These are phyloP conservation scores for Xylariaceae sp. DNA, from an alignment of 2,329 filamentous ascomycete species.

Conservation along the genomic window DNA sequence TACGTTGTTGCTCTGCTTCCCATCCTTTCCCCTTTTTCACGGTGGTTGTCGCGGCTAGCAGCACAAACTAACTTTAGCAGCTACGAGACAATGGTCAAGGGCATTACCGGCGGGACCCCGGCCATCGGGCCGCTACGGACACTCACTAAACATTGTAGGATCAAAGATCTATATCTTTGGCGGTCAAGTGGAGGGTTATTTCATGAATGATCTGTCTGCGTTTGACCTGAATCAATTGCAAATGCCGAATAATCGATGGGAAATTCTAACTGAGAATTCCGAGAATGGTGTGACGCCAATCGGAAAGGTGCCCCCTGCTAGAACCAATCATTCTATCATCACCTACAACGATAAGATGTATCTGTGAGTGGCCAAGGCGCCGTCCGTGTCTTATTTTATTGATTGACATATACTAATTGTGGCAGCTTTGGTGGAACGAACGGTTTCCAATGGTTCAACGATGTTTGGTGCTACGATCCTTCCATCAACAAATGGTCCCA, in stretches of 20 bases:
- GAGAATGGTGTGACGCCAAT: slow-evolving; percentile 56
- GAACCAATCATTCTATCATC: slow-evolving; percentile 92
- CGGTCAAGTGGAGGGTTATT: slow-evolving; percentile 93
- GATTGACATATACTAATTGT: slow-evolving; percentile 1
- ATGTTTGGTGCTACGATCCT: slow-evolving; percentile 95
- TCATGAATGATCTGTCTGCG: slow-evolving; percentile 94
- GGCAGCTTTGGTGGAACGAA: slow-evolving; percentile 93
- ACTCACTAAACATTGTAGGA: slow-evolving; percentile 91
- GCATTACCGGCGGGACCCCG: slow-evolving; percentile 81
- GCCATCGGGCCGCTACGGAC: slow-evolving; percentile 88
- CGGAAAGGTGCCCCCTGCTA: slow-evolving; percentile 72
- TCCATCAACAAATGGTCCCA: slow-evolving; percentile 77
- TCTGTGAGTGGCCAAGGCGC: slow-evolving; percentile 58
- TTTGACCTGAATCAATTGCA: slow-evolving; percentile 96
- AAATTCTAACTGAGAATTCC: slow-evolving; percentile 76
- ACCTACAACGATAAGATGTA: slow-evolving; percentile 93
- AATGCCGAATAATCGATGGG: slow-evolving; percentile 87
- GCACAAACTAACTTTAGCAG: slow-evolving; percentile 43
- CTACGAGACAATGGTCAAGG: slow-evolving; percentile 95
- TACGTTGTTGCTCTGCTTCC: slow-evolving; percentile 21
- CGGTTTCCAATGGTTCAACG: slow-evolving; percentile 95
- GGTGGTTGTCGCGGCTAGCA: slow-evolving; percentile 5
- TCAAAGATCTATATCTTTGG: slow-evolving; percentile 98
- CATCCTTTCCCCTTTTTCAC: background rate
- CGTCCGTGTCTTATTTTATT: background rate